A percentile compares a stretch with the other conserved stretches of the same genome.
phyloP scores from a whole-genome alignment of 257 asterid species.

The Schizonepeta tenuifolia region DNA sequence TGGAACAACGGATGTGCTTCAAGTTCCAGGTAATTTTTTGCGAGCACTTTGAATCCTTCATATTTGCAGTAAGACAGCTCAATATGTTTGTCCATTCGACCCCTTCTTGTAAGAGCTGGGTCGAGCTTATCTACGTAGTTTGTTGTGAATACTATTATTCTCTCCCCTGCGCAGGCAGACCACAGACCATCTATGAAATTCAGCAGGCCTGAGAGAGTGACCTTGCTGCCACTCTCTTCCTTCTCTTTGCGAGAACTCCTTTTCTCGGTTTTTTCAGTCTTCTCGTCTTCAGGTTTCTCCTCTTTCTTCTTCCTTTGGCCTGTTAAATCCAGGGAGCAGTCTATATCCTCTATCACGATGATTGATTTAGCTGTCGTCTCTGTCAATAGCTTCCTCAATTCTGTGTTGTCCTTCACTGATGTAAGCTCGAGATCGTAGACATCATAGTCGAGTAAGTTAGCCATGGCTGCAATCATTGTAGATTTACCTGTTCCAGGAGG shows the following conservation, averaged over 20 bases:
- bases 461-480: constrained; percentile 51
- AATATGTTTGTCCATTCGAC: constrained; percentile 47
- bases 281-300: constrained; percentile 31
- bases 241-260: constrained; percentile 26
- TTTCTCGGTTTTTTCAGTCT: constrained; percentile 26
- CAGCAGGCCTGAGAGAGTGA: constrained; percentile 45
- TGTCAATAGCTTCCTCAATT: constrained; percentile 42
- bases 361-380: constrained; percentile 46
- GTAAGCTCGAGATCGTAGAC: constrained; percentile 53
- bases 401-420: constrained; percentile 38
- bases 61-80: constrained; percentile 44
- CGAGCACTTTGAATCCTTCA: constrained; percentile 46
- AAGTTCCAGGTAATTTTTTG: constrained; percentile 44
- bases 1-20: constrained; percentile 35
- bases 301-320: constrained; percentile 37
- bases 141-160: constrained; percentile 45
- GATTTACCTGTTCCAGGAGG: constrained; percentile 54
- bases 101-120: constrained; percentile 47
- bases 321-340: constrained; percentile 42
- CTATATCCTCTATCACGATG: constrained; percentile 52
- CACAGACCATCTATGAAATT: constrained; percentile 46
- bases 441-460: constrained; percentile 43
- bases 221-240: constrained; percentile 42
- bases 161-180: constrained; percentile 48
- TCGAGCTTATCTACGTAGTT: constrained; percentile 42